Evolutionary conservation across 169 alveolate genomes (phyloP).

Genomic region (Plasmodium fragile): DNA sequence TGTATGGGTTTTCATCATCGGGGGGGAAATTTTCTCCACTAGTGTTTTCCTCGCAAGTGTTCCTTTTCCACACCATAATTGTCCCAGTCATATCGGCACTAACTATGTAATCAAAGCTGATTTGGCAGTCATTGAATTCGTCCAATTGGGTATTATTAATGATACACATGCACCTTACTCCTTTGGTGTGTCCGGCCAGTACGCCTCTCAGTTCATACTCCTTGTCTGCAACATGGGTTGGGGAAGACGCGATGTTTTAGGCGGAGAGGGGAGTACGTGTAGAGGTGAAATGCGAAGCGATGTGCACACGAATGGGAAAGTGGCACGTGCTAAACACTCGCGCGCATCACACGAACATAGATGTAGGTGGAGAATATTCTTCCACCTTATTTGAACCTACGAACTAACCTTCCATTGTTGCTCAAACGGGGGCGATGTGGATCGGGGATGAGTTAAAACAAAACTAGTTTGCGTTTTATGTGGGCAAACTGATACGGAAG

Average conservation of each 20-base stretch:
- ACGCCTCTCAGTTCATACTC: slow-evolving; percentile 52
- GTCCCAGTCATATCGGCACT: slow-evolving; percentile 56
- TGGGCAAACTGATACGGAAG: not conserved
- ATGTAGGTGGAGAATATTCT: not conserved
- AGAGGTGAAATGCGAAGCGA: not conserved
- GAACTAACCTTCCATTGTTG: not conserved
- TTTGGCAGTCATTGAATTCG: slow-evolving; percentile 6
- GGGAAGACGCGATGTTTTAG: not conserved
- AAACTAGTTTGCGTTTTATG: not conserved
- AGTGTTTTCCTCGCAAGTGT: not conserved
- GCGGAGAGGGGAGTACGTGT: not conserved
- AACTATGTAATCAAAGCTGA: slow-evolving; percentile 29
- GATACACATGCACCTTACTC: slow-evolving; percentile 49
- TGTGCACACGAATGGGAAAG: not conserved
- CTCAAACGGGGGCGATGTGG: not conserved
- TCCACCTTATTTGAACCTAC: not conserved
- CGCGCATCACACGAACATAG: not conserved
- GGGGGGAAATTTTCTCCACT: not conserved
- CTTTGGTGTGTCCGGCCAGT: slow-evolving; percentile 35
- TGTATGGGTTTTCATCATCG: not conserved
- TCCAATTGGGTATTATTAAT: slow-evolving; percentile 4
- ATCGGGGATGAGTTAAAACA: not conserved
- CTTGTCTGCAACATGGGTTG: not conserved
- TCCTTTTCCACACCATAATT: slow-evolving; percentile 47
- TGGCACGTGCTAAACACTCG: not conserved